These are phyloP conservation scores for Pyrrhoderma noxium DNA, from an alignment of 1,284 basidiomycete genomes.

Conservation along the genomic window DNA sequence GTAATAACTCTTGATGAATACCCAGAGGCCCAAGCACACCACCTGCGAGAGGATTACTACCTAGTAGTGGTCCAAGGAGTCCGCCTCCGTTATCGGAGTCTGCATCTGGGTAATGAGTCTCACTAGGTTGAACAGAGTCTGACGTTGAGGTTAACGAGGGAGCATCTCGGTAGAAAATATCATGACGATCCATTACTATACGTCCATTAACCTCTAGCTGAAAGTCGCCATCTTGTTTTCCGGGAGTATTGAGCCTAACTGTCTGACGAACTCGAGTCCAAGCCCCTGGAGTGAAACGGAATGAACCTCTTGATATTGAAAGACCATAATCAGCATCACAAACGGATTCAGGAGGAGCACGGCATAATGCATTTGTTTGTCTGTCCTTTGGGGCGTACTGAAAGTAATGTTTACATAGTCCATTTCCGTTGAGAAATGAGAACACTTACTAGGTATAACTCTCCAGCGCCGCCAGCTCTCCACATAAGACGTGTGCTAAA, in stretches of 20 bases:
- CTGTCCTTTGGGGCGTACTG: slow-evolving; percentile 37
- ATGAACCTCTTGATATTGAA: slow-evolving; percentile 69
- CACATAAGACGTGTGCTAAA: slow-evolving; percentile 76
- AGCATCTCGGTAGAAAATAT: slow-evolving; percentile 53
- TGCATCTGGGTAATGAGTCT: neutral
- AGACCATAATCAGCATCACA: slow-evolving; percentile 63
- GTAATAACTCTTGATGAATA: neutral
- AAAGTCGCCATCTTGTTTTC: slow-evolving; percentile 44
- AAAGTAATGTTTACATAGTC: slow-evolving; percentile 2
- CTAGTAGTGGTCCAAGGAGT: slow-evolving; percentile 7
- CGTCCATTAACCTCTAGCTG: slow-evolving; percentile 23
- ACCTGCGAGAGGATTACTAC: neutral
- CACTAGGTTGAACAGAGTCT: slow-evolving; percentile 6
- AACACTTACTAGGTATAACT: slow-evolving; percentile 60
- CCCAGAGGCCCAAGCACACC: slow-evolving; percentile 4
- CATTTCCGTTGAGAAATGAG: neutral
- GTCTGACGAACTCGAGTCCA: slow-evolving; percentile 67
- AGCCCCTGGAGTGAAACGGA: slow-evolving; percentile 50
- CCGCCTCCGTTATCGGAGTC: slow-evolving; percentile 5
- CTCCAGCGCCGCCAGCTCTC: slow-evolving; percentile 52
- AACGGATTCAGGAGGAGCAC: slow-evolving; percentile 44
- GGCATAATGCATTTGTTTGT: slow-evolving; percentile 47
- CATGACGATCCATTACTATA: slow-evolving; percentile 42
- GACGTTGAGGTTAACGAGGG: slow-evolving; percentile 20
- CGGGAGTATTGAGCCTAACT: slow-evolving; percentile 65